Conservation (phyloP, 2,329 filamentous ascomycete genomes). For the Diaporthe sp. region DNA sequence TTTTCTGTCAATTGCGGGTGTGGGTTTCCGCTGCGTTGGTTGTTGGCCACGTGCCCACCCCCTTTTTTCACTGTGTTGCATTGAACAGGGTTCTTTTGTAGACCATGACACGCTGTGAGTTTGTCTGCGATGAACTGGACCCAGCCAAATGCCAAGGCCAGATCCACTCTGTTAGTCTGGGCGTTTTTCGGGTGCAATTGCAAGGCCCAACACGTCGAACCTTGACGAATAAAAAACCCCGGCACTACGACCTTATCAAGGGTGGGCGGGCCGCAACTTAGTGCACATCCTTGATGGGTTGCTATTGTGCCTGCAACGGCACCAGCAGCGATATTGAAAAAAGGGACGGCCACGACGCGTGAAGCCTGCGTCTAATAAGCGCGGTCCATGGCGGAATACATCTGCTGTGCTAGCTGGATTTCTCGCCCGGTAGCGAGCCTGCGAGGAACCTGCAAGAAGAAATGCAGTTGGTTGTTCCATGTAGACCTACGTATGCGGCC, state of each 20-base stretch:
- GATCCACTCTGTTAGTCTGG: slow-evolving; percentile 6
- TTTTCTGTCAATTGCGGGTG: background rate
- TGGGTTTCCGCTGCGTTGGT: background rate
- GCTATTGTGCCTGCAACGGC: background rate
- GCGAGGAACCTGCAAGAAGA: slow-evolving; percentile 3
- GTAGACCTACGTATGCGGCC: background rate
- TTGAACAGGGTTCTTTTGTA: slow-evolving; percentile 33
- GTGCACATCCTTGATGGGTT: slow-evolving; percentile 18
- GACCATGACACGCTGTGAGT: slow-evolving; percentile 27
- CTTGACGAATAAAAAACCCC: slow-evolving; percentile 22
- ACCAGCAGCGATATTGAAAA: background rate
- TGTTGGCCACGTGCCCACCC: slow-evolving; percentile 31
- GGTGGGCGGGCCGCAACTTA: slow-evolving; percentile 31
- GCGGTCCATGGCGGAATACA: background rate
- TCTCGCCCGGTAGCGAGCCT: background rate
- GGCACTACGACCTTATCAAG: slow-evolving; percentile 10
- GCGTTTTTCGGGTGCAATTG: slow-evolving; percentile 10
- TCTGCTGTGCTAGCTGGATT: background rate
- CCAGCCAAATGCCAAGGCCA: slow-evolving; percentile 16
- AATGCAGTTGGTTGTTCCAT: background rate
- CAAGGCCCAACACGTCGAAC: slow-evolving; percentile 11
- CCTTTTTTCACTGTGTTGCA: slow-evolving; percentile 29
- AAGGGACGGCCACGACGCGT: slow-evolving; percentile 4
- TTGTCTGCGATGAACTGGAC: slow-evolving; percentile 11
- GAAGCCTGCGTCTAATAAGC: slow-evolving; percentile 13